Conservation (phyloP, 805 yeast species). For the Maudiozyma saulgeensis region DNA sequence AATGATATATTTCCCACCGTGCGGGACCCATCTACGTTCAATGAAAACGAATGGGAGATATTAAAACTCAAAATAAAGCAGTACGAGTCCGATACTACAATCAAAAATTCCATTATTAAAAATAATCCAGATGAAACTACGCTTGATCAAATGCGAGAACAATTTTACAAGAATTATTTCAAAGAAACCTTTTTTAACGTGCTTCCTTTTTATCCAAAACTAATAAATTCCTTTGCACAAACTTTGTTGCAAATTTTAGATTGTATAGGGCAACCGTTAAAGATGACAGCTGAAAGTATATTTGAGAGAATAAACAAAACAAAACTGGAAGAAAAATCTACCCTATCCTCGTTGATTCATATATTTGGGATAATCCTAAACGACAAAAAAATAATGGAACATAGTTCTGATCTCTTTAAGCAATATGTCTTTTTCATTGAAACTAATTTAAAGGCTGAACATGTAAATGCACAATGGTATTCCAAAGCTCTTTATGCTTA, state of each 20-base stretch:
- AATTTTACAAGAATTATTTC: constrained; percentile 26
- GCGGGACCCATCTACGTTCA: constrained; percentile 13
- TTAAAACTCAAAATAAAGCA: neutral
- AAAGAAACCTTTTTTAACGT: constrained; percentile 36
- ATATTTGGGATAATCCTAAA: constrained; percentile 36
- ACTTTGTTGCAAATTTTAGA: constrained; percentile 31
- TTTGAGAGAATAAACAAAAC: constrained; percentile 33
- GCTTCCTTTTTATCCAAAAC: constrained; percentile 36
- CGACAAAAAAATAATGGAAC: constrained; percentile 32
- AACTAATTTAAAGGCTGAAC: constrained; percentile 30
- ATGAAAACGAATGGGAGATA: constrained; percentile 28
- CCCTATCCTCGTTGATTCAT: constrained; percentile 34
- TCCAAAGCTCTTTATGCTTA: constrained; percentile 46
- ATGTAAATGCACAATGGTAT: constrained; percentile 45
- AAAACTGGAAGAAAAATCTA: constrained; percentile 21
- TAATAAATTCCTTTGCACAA: constrained; percentile 32
- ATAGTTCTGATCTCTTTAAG: constrained; percentile 27
- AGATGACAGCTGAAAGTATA: constrained; percentile 30
- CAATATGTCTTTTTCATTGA: constrained; percentile 32
- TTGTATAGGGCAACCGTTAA: constrained; percentile 27
- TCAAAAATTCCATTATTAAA: neutral
- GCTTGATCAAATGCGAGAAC: constrained; percentile 32
- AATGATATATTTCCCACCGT: constrained; percentile 27
- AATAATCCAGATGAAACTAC: neutral
- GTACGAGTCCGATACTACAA: neutral